phyloP scores from a whole-genome alignment of 495 filamentous ascomycete species.

The Tuber umbilicatum region DNA sequence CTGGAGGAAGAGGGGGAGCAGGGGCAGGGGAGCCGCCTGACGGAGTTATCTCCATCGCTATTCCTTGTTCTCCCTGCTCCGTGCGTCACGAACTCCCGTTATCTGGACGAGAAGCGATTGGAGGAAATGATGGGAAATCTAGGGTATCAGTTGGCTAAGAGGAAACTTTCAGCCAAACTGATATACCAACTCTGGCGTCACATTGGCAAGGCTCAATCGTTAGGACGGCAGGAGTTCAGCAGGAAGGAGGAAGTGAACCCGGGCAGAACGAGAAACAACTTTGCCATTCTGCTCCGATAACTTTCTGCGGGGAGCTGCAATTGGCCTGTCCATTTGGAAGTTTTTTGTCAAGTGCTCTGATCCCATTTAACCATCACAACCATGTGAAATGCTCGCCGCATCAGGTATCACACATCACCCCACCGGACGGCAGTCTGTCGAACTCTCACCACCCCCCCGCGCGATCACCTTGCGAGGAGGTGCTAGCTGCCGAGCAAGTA shows the following conservation, averaged over 20 bases:
- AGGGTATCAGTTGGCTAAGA: conserved; percentile 59
- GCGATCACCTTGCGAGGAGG: not conserved
- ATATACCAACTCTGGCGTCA: conserved; percentile 77
- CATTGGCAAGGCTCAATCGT: conserved; percentile 21
- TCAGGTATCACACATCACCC: not conserved
- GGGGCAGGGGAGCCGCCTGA: conserved; percentile 19
- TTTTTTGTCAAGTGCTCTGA: not conserved
- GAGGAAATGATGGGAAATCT: conserved; percentile 66
- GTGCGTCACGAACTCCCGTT: conserved; percentile 87
- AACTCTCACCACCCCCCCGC: not conserved
- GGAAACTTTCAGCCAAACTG: conserved; percentile 73
- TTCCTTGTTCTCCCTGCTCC: conserved; percentile 87
- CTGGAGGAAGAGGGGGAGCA: conserved; percentile 12
- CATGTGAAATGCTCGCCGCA: not conserved
- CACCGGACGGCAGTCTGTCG: not conserved
- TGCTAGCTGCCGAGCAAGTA: not conserved
- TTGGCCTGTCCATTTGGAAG: not conserved
- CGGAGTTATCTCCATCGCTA: conserved; percentile 59
- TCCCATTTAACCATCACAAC: not conserved
- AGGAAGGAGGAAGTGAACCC: conserved; percentile 69
- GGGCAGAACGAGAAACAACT: conserved; percentile 76
- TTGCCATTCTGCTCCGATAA: conserved; percentile 61
- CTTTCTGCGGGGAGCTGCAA: not conserved
- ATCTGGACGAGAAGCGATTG: conserved; percentile 69
- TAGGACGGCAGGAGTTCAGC: conserved; percentile 44